Conservation (phyloP, 768 basidiomycete genomes). For the Lactarius akahatsu region DNA sequence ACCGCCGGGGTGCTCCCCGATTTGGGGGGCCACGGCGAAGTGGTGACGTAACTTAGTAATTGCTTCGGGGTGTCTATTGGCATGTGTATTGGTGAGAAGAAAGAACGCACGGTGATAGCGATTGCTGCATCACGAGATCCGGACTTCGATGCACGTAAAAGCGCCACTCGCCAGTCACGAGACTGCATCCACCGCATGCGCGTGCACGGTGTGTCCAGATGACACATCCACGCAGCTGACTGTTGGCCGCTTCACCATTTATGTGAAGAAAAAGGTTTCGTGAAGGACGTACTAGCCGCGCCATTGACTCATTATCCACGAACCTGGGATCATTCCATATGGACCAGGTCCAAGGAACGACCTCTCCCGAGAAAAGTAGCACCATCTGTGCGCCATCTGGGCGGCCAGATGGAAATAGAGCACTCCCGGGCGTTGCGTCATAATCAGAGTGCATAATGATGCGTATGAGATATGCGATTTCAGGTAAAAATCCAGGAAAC, state of each 20-base stretch:
- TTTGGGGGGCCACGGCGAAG: not conserved
- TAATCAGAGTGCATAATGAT: constrained; percentile 20
- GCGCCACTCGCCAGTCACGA: constrained; percentile 27
- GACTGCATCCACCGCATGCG: constrained; percentile 12
- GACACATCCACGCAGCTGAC: constrained; percentile 56
- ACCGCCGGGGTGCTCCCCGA: not conserved
- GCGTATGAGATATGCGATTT: constrained; percentile 20
- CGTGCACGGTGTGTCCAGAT: constrained; percentile 34
- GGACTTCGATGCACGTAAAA: constrained; percentile 22
- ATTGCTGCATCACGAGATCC: constrained; percentile 18
- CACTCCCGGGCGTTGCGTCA: constrained; percentile 21
- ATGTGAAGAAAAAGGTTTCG: not conserved
- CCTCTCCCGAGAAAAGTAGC: constrained; percentile 57
- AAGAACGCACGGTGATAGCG: constrained; percentile 24
- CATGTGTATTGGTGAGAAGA: not conserved
- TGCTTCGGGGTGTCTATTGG: constrained; percentile 12
- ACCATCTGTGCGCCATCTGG: constrained; percentile 48
- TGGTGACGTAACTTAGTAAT: constrained; percentile 9
- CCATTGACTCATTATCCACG: constrained; percentile 50
- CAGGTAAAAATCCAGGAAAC: constrained; percentile 15
- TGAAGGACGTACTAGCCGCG: constrained; percentile 44
- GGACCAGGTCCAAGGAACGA: constrained; percentile 64
- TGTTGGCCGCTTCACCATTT: constrained; percentile 31
- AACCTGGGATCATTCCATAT: constrained; percentile 57
- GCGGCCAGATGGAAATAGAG: constrained; percentile 5